A percentile compares a stretch with the other conserved stretches of the same genome.
Evolutionary conservation across 768 basidiomycete species (phyloP).

Genomic region (Russula sp.): DNA sequence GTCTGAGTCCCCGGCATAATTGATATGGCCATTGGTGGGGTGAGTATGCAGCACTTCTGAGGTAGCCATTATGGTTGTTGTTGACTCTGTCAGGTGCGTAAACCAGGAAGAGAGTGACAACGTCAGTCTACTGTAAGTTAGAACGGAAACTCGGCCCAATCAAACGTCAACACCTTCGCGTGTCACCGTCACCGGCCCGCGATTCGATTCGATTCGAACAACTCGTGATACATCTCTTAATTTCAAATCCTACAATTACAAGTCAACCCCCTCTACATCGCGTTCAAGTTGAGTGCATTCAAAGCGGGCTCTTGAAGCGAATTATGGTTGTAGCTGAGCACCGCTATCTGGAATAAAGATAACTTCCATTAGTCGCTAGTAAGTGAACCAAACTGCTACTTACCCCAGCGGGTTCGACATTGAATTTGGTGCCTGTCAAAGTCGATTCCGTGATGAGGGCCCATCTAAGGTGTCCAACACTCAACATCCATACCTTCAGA

Average conservation of each 20-base stretch:
- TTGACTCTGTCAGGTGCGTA: too few species aligned
- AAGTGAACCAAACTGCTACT: constrained; percentile 7
- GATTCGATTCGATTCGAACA: neutral
- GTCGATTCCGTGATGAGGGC: constrained; percentile 5
- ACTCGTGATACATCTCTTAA: neutral
- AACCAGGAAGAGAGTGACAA: too few species aligned
- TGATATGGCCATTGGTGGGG: neutral
- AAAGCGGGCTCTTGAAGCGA: constrained; percentile 72
- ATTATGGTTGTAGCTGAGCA: constrained; percentile 80
- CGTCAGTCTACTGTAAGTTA: too few species aligned
- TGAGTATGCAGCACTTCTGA: constrained; percentile 6
- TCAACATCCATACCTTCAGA: constrained; percentile 38
- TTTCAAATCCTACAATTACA: neutral
- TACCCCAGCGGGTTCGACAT: constrained; percentile 23
- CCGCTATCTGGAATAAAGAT: constrained; percentile 48
- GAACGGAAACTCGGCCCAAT: constrained; percentile 1
- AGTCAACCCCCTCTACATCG: constrained; percentile 2
- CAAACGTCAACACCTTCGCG: constrained; percentile 20
- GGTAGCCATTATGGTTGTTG: constrained; percentile 9
- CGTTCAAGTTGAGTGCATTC: constrained; percentile 60
- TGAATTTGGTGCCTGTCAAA: constrained; percentile 16
- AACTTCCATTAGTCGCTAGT: neutral
- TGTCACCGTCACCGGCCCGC: constrained; percentile 2
- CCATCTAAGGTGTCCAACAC: neutral
- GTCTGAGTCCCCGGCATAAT: neutral